Evolutionary conservation across 2,329 filamentous ascomycete genomes (phyloP), one percentile per base, ranked within the genome.

Genomic region (Neurospora sp.): DNA sequence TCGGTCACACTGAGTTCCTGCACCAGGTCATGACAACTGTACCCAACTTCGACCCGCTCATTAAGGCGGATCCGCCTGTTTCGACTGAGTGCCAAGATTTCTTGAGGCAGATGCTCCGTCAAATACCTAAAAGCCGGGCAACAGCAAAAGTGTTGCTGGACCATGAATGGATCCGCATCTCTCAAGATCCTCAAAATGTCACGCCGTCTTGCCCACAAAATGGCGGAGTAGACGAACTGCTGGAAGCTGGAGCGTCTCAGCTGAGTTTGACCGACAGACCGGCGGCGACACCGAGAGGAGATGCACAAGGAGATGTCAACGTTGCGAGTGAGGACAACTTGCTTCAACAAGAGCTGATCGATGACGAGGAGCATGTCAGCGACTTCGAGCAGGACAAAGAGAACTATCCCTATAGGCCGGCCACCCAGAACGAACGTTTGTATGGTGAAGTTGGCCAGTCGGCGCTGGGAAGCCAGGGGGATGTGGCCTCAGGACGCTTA

Each of bases 21-120:
- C 85, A 92, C 72, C 91, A 89, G 73, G 96, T 98, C 77, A 97
- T 97, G 91, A 92, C 89, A 5, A 89, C 85, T 3, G 83, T 87
- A 0, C 82, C 96, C 6, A 88, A 97, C 75, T 85, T 87, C 12
- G 79, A 81, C 15, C 88, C 92, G 0, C 82, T 98, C 33, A 80
- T 86, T 10, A 77, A 81, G 6, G 81, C 79, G 10, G 82, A 83
- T 0, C 28, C 28, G 28, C 28, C 28, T 28, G 83, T 96, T 8
- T 93, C 93, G 0, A 81, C 86, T 1, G 78, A 83, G 2, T 92
- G 90, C 11, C 87, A 96, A 66, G 86, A 93, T 73, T 92, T 97
- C 74, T 82, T 98, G 39, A 81, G 83, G 17, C 83, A 84, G n/a
- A 96, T 97, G 87, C 87, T 98, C 4, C 89, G 93, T 73, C 88